phyloP scores from a whole-genome alignment of 2,329 filamentous ascomycete genomes.

The Xylariomycetidae sp. region DNA sequence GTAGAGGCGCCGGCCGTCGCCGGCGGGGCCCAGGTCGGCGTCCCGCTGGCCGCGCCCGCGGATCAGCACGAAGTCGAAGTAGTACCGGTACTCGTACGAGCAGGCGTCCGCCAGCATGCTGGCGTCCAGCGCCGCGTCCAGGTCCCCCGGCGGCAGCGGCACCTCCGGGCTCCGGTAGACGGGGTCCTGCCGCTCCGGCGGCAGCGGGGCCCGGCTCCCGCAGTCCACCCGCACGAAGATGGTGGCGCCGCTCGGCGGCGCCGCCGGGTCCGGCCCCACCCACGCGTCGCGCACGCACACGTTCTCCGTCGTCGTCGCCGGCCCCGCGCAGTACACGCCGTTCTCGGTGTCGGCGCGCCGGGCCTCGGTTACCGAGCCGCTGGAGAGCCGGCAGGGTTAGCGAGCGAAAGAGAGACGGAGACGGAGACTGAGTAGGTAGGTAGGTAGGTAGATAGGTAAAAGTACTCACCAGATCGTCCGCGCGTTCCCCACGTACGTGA shows the following conservation, averaged over 20 bases:
- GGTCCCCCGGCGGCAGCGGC: background rate
- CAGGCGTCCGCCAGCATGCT: conserved; percentile 3
- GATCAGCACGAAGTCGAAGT: conserved; percentile 2
- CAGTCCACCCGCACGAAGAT: conserved; percentile 9
- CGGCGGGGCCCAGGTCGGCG: conserved; percentile 1
- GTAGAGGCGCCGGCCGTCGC: background rate
- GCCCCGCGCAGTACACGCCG: background rate
- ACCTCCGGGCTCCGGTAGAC: conserved; percentile 2
- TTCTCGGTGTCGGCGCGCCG: no score
- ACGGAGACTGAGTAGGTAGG: background rate
- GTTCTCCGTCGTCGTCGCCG: conserved; percentile 1
- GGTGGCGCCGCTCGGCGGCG: background rate
- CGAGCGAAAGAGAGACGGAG: background rate
- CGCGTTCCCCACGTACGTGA: conserved; percentile 7
- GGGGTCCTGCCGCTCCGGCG: conserved; percentile 1
- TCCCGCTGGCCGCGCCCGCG: conserved; percentile 8
- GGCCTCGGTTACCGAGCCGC: conserved; percentile 7
- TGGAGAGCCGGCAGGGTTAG: background rate
- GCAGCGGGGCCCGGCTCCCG: conserved; percentile 3
- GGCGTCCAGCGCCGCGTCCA: conserved; percentile 3
- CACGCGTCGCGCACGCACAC: conserved; percentile 5
- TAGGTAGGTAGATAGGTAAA: background rate
- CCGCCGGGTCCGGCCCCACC: background rate
- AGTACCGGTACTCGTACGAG: conserved; percentile 1
- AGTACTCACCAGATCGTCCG: conserved; percentile 6